Percentiles rank a stretch among this genome's conserved stretches.
These are phyloP conservation scores for Linum tenue DNA, from an alignment of 345 rosid genomes.

Conservation along the genomic window DNA sequence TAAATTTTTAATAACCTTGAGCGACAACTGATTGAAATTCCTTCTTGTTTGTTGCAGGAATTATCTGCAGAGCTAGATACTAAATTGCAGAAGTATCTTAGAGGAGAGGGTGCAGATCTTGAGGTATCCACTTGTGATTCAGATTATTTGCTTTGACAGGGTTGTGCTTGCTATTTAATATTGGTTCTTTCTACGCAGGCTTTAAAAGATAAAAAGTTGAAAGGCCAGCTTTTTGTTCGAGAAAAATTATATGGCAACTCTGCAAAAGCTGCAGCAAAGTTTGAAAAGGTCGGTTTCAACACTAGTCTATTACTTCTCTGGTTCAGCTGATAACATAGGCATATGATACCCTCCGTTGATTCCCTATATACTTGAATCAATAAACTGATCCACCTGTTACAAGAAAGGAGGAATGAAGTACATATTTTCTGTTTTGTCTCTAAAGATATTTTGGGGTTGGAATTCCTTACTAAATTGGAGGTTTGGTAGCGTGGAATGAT, in stretches of 20 bases:
- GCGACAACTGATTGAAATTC: neutral
- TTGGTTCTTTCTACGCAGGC: conserved; percentile 21
- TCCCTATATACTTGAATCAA: neutral
- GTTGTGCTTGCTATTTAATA: neutral
- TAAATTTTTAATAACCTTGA: too few species aligned
- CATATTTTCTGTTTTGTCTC: neutral
- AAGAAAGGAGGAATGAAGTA: neutral
- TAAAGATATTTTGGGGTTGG: neutral
- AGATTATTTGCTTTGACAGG: neutral
- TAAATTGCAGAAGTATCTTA: conserved; percentile 48
- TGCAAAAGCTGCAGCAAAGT: conserved; percentile 72
- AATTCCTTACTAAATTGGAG: neutral
- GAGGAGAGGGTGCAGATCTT: conserved; percentile 64
- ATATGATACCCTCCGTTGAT: neutral
- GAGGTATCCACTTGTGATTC: conserved; percentile 33
- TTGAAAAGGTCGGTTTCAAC: conserved; percentile 53
- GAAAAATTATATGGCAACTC: conserved; percentile 59
- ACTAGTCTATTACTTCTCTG: neutral
- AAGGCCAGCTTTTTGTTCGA: conserved; percentile 56
- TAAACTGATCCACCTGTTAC: neutral
- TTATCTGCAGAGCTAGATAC: conserved; percentile 42
- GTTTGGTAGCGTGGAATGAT: neutral
- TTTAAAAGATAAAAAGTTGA: conserved; percentile 60
- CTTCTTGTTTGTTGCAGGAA: conserved; percentile 30
- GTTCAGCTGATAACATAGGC: neutral